Evolutionary conservation across 192 early-diverging fungal genomes (phyloP).

Genomic region (Backusella psychrophila): DNA sequence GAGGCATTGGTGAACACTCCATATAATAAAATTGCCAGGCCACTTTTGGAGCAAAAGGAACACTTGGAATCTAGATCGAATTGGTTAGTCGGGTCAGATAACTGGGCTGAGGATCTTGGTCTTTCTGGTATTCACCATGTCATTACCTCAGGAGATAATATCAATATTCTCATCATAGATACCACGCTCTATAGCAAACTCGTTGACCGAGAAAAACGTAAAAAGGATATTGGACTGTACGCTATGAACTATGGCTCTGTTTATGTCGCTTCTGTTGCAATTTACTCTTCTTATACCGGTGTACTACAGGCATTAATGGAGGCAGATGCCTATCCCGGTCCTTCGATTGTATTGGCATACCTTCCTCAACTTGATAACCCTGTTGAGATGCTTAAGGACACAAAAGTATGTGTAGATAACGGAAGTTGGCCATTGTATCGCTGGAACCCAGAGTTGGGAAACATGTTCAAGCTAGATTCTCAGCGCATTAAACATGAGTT

Average conservation of each 20-base stretch:
- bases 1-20: background rate
- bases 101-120: slow-evolving; percentile 83
- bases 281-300: slow-evolving; percentile 85
- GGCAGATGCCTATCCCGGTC: slow-evolving; percentile 86
- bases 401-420: slow-evolving; percentile 84
- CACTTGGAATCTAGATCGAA: slow-evolving; percentile 62
- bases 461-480: slow-evolving; percentile 68
- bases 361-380: slow-evolving; percentile 64
- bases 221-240: slow-evolving; percentile 94
- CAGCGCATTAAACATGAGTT: slow-evolving; percentile 75
- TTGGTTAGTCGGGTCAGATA: slow-evolving; percentile 89
- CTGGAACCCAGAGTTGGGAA: slow-evolving; percentile 73
- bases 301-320: slow-evolving; percentile 83
- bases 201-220: slow-evolving; percentile 56
- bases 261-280: slow-evolving; percentile 89
- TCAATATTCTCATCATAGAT: slow-evolving; percentile 91
- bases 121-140: slow-evolving; percentile 89
- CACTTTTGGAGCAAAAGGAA: slow-evolving; percentile 27
- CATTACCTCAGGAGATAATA: slow-evolving; percentile 74
- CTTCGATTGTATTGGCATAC: slow-evolving; percentile 86
- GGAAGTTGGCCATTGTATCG: slow-evolving; percentile 94
- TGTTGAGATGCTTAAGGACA: slow-evolving; percentile 80
- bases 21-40: slow-evolving; percentile 1
- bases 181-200: slow-evolving; percentile 71
- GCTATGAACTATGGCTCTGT: slow-evolving; percentile 91